Evolutionary conservation across 495 filamentous ascomycete species (phyloP), one percentile per base, ranked within the genome.

Genomic region (Xeromyces bisporus): DNA sequence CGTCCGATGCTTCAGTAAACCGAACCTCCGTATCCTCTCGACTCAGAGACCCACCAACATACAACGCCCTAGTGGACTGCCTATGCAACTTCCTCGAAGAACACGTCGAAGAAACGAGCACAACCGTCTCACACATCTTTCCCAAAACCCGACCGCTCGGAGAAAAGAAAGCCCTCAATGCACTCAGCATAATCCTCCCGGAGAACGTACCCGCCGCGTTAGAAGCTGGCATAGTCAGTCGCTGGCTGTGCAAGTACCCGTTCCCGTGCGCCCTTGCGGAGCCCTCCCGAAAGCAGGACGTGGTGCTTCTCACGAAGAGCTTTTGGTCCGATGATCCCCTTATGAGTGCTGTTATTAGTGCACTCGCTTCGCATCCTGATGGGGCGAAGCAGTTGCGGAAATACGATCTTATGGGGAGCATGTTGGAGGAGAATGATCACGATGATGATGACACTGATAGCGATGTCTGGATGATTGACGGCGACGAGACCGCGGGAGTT

Each of bases 381-480:
- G 52, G 52, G 8, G 40, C 43, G 12, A 57, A 56, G 38, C 54
- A 66, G 36, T 43, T 66, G 25, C 53, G 59, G 9, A 63, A 56
- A 31, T 36, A 56, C 38, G 57, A 55, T 2, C 42, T 67, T 17
- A 62, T 57, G 52, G 47, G 54, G 6, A 55, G 53, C 31, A 48
- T 54, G 47, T 47, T 61, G 11, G 48, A 58, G 37, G 58, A 63
- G 29, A 48, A 57, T 30, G 46, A 66, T 7, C 47, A 53, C 33
- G 49, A 73, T 44, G 34, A 67, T 48, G 40, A 67, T 50, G 39
- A 61, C 26, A 45, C 31, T 1, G 59, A 62, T 26, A 58, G 58
- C 17, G 64, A 70, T 47, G 49, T 65, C 2, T 57, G 58, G 46
- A 67, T 69, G 66, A 44, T 56, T 2, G 58, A 66, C 41, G 59